phyloP scores from a whole-genome alignment of 2,329 filamentous ascomycete genomes.

The Clonostachys rosea region DNA sequence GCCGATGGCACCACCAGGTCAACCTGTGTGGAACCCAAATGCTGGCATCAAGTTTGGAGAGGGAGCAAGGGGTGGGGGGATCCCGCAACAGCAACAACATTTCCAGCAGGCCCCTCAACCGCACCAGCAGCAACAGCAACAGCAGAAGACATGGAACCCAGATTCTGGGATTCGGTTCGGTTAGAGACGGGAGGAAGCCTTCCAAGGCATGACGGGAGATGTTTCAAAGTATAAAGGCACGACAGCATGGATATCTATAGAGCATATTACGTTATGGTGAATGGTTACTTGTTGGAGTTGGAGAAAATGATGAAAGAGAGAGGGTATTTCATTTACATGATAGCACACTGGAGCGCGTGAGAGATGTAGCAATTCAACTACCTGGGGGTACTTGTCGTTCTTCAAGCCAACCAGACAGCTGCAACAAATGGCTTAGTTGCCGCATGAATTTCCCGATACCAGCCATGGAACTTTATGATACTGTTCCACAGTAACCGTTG shows the following conservation, averaged over 20 bases:
- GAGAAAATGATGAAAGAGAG: neutral
- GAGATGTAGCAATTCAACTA: too few relatives aligned
- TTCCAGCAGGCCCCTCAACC: constrained; percentile 10
- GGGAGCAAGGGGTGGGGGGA: neutral
- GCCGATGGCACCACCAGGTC: constrained; percentile 30
- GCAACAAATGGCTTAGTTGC: too few relatives aligned
- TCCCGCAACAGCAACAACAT: constrained; percentile 17
- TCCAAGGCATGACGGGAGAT: neutral
- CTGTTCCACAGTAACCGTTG: too few relatives aligned
- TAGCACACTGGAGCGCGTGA: too few relatives aligned
- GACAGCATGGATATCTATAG: neutral
- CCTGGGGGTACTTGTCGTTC: too few relatives aligned
- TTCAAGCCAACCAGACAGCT: too few relatives aligned
- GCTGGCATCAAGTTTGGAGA: neutral
- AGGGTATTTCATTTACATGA: too few relatives aligned
- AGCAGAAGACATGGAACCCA: constrained; percentile 51
- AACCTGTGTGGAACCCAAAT: neutral
- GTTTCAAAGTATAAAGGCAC: neutral
- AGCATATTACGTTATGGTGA: neutral
- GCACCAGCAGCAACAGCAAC: constrained; percentile 14
- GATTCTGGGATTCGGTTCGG: constrained; percentile 53
- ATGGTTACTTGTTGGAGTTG: neutral
- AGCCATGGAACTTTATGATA: too few relatives aligned
- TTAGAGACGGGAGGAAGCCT: constrained; percentile 8
- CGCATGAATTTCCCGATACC: too few relatives aligned